phyloP scores from a whole-genome alignment of 2,329 filamentous ascomycete species.

The Elsinoe fawcettii region DNA sequence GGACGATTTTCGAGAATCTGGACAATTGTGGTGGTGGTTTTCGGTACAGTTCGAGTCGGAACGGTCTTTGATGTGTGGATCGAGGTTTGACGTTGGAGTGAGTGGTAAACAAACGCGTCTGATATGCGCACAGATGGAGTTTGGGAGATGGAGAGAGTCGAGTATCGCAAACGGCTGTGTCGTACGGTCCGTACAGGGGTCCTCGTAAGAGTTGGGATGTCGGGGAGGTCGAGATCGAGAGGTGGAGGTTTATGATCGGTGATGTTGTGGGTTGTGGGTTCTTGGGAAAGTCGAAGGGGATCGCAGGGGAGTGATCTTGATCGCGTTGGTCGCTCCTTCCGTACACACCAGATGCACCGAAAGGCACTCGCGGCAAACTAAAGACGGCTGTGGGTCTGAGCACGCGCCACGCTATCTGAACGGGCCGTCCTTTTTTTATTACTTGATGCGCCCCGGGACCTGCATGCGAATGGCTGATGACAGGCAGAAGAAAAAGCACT shows the following conservation, averaged over 20 bases:
- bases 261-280: conserved; percentile 7
- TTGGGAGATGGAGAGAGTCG: conserved; percentile 1
- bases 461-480: not conserved
- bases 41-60: not conserved
- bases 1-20: not conserved
- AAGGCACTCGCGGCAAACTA: not conserved
- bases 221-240: not conserved
- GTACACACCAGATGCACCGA: not conserved
- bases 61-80: not conserved
- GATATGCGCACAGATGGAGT: conserved; percentile 13
- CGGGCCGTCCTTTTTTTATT: conserved; percentile 3
- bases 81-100: not conserved
- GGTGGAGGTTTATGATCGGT: not conserved
- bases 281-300: not conserved
- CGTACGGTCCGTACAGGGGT: not conserved
- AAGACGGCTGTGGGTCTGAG: not conserved
- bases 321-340: conserved; percentile 7
- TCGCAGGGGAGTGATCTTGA: conserved; percentile 9
- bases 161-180: conserved; percentile 9
- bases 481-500: not conserved
- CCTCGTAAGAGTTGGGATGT: not conserved
- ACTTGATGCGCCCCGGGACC: not conserved
- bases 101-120: conserved; percentile 12
- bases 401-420: not conserved
- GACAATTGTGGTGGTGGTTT: not conserved